Evolutionary conservation across 768 basidiomycete genomes (phyloP), one percentile per base, ranked within the genome.

Genomic region (Tricholoma hemisulphureum): DNA sequence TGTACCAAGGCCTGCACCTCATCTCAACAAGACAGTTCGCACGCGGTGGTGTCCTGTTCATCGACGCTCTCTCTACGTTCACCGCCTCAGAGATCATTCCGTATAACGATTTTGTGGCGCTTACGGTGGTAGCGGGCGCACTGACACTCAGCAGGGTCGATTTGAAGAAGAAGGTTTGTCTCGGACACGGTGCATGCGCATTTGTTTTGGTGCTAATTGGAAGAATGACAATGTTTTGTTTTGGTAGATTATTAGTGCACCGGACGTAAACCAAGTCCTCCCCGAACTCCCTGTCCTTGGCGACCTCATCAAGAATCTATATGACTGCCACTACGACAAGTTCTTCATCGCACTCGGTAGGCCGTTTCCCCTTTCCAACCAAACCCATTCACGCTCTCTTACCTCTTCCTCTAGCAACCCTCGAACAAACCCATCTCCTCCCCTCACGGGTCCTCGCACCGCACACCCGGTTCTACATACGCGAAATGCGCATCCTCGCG

Each of bases 401-500:
- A n/a, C n/a, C 3, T 11, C 34, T 29, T 46, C 24, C 11, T 5
- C 24, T 64, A 93, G 94, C 95, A 16, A 88, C 88, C 13, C 87
- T 98, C 56, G 95, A 98, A 73, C 87, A 94, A 73, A 84, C 83
- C 1, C 85, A 90, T 66, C 87, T 98, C 61, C 74, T 93, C n/a
- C 89, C 94, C 11, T 95, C 91, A 2, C 90, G 92, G 39, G 75
- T 95, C 58, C 83, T 98, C 48, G 82, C 87, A 2, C 90, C 88
- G 0, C 97, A 98, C 70, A 82, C 93, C 0, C 85, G 91, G 7
- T 96, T 80, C 76, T 98, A 97, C 71, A 82, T 95, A 28, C 88
- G 96, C 57, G 96, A 98, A 72, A 94, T 98, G 92, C 87, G 97
- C 31, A 94, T 98, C 62, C 85, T 90, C 18, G 95, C 95, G 1